Evolutionary conservation across 1,139 yeast genomes (phyloP).

Genomic region (Lodderomyces oxycetoniae): DNA sequence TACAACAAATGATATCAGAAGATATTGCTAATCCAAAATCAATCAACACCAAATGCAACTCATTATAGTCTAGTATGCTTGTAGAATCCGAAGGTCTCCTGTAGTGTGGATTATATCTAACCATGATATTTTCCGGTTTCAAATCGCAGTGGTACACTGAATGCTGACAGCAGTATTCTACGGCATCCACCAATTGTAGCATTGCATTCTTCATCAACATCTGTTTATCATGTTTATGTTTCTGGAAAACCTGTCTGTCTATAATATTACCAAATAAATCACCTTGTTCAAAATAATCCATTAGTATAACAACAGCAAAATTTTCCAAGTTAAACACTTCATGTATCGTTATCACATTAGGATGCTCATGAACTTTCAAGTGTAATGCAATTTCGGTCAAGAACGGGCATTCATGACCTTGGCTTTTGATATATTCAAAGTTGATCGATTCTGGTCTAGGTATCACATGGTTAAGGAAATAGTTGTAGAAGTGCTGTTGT

Average conservation of each 20-base stretch:
- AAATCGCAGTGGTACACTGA: constrained; percentile 84
- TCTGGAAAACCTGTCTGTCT: constrained; percentile 53
- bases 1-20: constrained; percentile 54
- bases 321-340: constrained; percentile 58
- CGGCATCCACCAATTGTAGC: constrained; percentile 68
- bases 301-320: constrained; percentile 54
- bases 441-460: constrained; percentile 26
- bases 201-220: constrained; percentile 64
- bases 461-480: constrained; percentile 22
- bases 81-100: constrained; percentile 15
- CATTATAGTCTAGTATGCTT: constrained; percentile 44
- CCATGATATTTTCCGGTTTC: constrained; percentile 84
- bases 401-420: constrained; percentile 43
- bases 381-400: constrained; percentile 71
- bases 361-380: constrained; percentile 68
- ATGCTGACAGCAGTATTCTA: constrained; percentile 61
- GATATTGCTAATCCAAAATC: constrained; percentile 84
- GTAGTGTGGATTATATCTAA: constrained; percentile 33
- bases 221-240: constrained; percentile 30
- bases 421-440: constrained; percentile 38
- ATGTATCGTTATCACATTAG: constrained; percentile 70
- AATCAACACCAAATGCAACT: constrained; percentile 59
- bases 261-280: constrained; percentile 81
- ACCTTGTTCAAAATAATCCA: constrained; percentile 82
- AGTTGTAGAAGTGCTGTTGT: constrained; percentile 26